Percentiles rank a stretch among this genome's conserved stretches.
These are phyloP conservation scores for Cenchrus fungigraminus DNA, from an alignment of 176 grass and related monocot species.

Conservation along the genomic window DNA sequence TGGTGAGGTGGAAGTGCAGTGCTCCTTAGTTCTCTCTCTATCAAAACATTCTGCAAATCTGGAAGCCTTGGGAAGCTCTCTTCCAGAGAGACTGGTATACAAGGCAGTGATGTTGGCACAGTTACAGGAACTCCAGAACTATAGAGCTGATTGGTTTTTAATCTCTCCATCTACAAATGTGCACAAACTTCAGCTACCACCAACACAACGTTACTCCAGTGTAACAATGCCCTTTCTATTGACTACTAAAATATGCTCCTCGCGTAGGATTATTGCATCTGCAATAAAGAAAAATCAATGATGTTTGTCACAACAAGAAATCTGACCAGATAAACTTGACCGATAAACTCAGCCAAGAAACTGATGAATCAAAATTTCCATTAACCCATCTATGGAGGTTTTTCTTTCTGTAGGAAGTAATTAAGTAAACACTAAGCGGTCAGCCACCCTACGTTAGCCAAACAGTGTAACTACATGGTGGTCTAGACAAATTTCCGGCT, in stretches of 20 bases:
- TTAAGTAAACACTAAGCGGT: neutral
- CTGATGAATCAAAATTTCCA: neutral
- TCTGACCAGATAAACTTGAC: neutral
- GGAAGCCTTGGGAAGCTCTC: conserved; percentile 54
- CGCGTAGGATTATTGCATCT: conserved; percentile 32
- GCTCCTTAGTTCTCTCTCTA: conserved; percentile 54
- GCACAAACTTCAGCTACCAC: conserved; percentile 4
- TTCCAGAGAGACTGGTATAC: conserved; percentile 46
- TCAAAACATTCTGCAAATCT: conserved; percentile 41
- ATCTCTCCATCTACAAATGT: conserved; percentile 53
- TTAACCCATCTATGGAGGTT: neutral
- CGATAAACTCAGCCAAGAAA: neutral
- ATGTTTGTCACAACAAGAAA: neutral
- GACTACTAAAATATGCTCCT: conserved; percentile 11
- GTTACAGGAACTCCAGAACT: conserved; percentile 51
- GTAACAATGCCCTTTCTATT: neutral
- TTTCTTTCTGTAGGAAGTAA: neutral
- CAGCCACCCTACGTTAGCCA: no score
- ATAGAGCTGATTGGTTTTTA: conserved; percentile 42
- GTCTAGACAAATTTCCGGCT: neutral
- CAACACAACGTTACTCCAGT: conserved; percentile 8
- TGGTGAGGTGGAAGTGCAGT: conserved; percentile 31
- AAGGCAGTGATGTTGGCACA: conserved; percentile 51
- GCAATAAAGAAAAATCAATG: neutral
- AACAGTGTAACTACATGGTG: neutral